Conservation (phyloP, 208 protist species). For the Tritrichomonas musculus region DNA sequence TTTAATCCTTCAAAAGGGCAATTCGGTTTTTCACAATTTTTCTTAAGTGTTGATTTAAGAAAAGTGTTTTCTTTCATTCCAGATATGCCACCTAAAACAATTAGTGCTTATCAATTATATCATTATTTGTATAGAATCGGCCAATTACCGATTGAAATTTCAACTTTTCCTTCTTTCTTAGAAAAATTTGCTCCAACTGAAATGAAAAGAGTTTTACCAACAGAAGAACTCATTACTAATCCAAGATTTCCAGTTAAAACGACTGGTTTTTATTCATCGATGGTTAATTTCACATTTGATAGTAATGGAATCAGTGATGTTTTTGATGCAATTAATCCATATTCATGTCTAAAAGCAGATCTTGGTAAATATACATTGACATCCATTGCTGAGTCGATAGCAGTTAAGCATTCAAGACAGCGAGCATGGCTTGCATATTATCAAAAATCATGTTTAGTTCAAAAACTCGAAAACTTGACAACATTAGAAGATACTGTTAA, state of each 20-base stretch:
- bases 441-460: background rate
- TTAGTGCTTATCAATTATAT: background rate
- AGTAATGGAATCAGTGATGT: background rate
- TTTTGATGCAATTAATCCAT: background rate
- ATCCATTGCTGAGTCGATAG: background rate
- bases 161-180: background rate
- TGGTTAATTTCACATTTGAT: background rate
- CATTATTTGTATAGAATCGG: background rate
- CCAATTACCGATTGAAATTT: background rate
- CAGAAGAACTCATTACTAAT: background rate
- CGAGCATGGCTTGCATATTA: background rate
- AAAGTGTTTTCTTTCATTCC: background rate
- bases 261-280: background rate
- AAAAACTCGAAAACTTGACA: background rate
- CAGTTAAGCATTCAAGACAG: too few relatives aligned
- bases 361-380: background rate
- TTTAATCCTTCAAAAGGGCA: background rate
- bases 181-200: background rate
- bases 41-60: background rate
- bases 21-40: background rate
- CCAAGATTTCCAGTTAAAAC: background rate
- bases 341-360: background rate
- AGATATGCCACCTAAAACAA: background rate
- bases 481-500: conserved; percentile 7
- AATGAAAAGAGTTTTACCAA: too few relatives aligned